Conservation (phyloP, 306 rosid species). For the Begonia peltatifolia region DNA sequence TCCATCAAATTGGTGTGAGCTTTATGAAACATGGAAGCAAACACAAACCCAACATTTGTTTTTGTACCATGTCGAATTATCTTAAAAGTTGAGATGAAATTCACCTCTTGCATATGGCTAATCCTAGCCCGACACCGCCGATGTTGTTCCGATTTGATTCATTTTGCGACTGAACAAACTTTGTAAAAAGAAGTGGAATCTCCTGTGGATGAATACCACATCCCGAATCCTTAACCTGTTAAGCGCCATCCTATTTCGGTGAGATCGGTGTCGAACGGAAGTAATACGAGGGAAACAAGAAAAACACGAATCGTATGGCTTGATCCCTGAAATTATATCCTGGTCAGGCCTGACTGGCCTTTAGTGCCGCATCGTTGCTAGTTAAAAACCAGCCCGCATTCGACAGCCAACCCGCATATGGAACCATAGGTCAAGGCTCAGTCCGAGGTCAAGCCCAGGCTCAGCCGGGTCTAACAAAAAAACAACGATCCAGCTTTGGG, state of each 20-base stretch:
- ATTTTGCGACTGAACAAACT: conserved; percentile 45
- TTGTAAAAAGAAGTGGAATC: conserved; percentile 59
- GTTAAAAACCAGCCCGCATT: too few species aligned
- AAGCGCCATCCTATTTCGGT: conserved; percentile 1
- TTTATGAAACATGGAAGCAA: neutral
- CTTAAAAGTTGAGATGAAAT: neutral
- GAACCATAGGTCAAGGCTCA: neutral
- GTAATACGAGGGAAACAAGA: neutral
- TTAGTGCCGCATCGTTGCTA: too few species aligned
- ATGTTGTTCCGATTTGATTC: conserved; percentile 35
- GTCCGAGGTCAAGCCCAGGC: too few species aligned
- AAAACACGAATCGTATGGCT: neutral
- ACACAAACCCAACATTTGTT: neutral
- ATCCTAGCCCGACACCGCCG: conserved; percentile 64
- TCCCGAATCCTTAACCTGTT: conserved; percentile 86
- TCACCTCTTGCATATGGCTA: conserved; percentile 88
- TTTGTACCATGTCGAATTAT: neutral
- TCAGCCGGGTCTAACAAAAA: too few species aligned
- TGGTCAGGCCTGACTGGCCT: too few species aligned
- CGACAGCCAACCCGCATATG: too few species aligned
- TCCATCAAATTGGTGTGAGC: conserved; percentile 4
- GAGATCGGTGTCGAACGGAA: neutral
- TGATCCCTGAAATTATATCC: too few species aligned
- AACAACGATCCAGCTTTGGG: neutral
- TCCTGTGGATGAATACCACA: conserved; percentile 72